A percentile compares a stretch with the other conserved stretches of the same genome.
These are phyloP conservation scores for Pseudogymnoascus sp. DNA, from an alignment of 2,329 filamentous ascomycete species.

Conservation along the genomic window DNA sequence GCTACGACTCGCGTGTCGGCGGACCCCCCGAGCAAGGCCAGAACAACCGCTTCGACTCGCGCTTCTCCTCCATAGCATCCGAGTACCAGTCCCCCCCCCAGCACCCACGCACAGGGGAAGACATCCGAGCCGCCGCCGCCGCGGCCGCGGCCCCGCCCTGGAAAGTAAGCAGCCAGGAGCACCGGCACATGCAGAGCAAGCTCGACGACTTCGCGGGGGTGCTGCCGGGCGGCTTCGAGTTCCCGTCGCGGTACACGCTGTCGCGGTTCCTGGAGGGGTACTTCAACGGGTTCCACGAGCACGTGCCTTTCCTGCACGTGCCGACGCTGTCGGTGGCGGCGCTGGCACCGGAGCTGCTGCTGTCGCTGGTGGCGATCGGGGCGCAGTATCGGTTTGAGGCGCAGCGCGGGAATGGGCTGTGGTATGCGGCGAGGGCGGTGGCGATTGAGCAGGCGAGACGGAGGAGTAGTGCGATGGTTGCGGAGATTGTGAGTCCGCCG, in stretches of 20 bases:
- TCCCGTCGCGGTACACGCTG: conserved; percentile 61
- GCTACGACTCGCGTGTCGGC: not conserved
- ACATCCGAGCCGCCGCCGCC: not conserved
- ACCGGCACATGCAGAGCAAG: conserved; percentile 47
- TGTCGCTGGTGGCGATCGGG: conserved; percentile 60
- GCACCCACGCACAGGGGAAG: not conserved
- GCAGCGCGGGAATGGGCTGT: conserved; percentile 49
- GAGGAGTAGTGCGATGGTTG: conserved; percentile 43
- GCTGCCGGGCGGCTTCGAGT: conserved; percentile 52
- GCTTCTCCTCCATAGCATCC: not conserved
- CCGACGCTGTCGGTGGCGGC: conserved; percentile 55
- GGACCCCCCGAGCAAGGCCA: not conserved
- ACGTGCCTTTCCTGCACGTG: conserved; percentile 56
- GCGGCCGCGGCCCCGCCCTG: conserved; percentile 25
- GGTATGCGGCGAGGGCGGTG: conserved; percentile 52
- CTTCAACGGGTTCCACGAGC: conserved; percentile 55
- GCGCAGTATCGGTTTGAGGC: conserved; percentile 58
- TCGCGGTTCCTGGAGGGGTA: conserved; percentile 63
- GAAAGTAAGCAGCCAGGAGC: conserved; percentile 45
- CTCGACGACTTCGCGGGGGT: conserved; percentile 53
- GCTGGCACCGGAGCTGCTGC: conserved; percentile 58
- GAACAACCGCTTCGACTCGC: not conserved
- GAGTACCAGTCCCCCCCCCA: not conserved
- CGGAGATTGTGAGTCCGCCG: not conserved
- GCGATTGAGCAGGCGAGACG: conserved; percentile 50